Conservation (phyloP, 805 yeast species). For the Cyberlindnera mrakii region DNA sequence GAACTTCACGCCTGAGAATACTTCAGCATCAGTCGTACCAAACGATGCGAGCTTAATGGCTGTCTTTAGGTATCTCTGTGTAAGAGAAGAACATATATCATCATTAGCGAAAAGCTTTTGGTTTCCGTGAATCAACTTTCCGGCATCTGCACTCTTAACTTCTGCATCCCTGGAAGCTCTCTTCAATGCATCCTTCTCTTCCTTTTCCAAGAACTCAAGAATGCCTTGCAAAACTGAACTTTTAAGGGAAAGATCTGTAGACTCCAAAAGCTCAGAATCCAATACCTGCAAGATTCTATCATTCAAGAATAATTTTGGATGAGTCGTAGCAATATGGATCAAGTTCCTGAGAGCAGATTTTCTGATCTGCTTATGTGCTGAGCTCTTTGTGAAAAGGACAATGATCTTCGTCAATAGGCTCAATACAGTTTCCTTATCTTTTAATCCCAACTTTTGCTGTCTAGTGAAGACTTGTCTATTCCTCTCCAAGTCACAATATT, state of each 20-base stretch:
- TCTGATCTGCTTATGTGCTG: conserved; percentile 31
- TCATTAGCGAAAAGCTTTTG: conserved; percentile 47
- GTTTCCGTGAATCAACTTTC: conserved; percentile 48
- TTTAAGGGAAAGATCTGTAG: conserved; percentile 35
- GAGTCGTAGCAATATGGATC: conserved; percentile 51
- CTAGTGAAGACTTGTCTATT: conserved; percentile 33
- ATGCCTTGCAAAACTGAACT: conserved; percentile 52
- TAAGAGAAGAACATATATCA: conserved; percentile 68
- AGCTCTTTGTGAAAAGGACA: conserved; percentile 43
- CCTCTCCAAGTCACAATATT: conserved; percentile 56
- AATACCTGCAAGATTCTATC: conserved; percentile 46
- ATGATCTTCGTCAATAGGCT: conserved; percentile 55
- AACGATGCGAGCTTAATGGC: conserved; percentile 45
- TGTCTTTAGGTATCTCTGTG: conserved; percentile 50
- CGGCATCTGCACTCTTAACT: conserved; percentile 31
- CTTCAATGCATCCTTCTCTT: conserved; percentile 41
- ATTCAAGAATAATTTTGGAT: conserved; percentile 61
- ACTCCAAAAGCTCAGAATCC: conserved; percentile 39
- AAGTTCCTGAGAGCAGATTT: conserved; percentile 52
- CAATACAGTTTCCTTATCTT: conserved; percentile 46
- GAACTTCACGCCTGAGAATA: conserved; percentile 50
- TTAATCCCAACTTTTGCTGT: conserved; percentile 34
- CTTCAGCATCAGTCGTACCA: conserved; percentile 33
- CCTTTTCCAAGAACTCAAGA: conserved; percentile 48
- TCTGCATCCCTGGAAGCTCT: conserved; percentile 35